Percentiles rank a stretch among this genome's conserved stretches.
Evolutionary conservation across 441 rosid genomes (phyloP).

Genomic region (Pelargonium citronellum): DNA sequence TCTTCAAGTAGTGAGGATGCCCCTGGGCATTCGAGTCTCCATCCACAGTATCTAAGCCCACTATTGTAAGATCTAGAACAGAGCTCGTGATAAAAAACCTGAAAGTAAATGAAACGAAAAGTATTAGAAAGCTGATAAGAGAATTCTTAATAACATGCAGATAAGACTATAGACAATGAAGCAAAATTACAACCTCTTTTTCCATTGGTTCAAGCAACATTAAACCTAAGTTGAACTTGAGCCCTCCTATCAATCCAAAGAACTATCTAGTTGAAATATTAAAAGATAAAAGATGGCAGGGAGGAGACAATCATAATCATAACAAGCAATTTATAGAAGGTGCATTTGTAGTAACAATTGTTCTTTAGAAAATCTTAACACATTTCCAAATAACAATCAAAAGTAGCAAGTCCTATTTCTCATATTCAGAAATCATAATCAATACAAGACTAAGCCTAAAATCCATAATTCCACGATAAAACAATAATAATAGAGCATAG

Average conservation of each 20-base stretch:
- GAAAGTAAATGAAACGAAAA: constrained; percentile 29
- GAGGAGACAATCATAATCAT: not conserved
- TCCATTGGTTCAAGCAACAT: not conserved
- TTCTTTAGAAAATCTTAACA: too few relatives aligned
- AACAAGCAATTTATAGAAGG: not conserved
- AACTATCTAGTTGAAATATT: too few relatives aligned
- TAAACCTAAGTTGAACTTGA: not conserved
- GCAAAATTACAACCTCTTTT: not conserved
- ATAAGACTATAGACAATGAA: too few relatives aligned
- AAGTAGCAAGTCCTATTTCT: too few relatives aligned
- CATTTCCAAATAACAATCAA: too few relatives aligned
- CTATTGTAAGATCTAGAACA: constrained; percentile 81
- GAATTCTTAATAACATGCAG: not conserved
- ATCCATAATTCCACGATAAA: too few relatives aligned
- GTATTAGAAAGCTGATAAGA: not conserved
- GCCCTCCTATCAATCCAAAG: not conserved
- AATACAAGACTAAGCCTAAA: not conserved
- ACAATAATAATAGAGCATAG: too few relatives aligned
- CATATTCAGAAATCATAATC: not conserved
- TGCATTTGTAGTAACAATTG: too few relatives aligned
- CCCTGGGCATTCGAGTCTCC: constrained; percentile 65
- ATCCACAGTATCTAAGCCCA: constrained; percentile 64
- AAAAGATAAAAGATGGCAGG: not conserved
- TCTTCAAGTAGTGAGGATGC: constrained; percentile 72
- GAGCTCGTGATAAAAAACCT: constrained; percentile 95